Percentiles rank a stretch among this genome's conserved stretches.
phyloP scores from a whole-genome alignment of 2,329 filamentous ascomycete genomes.

The Scytalidium sp. region DNA sequence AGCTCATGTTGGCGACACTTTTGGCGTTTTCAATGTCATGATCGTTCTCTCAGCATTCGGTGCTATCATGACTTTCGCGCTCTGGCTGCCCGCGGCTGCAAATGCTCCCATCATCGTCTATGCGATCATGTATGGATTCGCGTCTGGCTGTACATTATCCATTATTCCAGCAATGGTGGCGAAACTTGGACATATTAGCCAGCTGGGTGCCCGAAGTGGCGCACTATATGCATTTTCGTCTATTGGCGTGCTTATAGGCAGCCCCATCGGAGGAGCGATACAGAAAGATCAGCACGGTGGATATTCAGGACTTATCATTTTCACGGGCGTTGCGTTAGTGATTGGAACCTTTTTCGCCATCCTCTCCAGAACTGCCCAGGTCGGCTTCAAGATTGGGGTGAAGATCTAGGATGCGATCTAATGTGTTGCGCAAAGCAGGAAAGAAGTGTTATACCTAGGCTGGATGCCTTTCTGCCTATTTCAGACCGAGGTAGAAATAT shows the following conservation, averaged over 20 bases:
- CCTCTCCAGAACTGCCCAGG: no score
- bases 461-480: no score
- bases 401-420: no score
- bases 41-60: constrained; percentile 6
- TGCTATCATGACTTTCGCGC: constrained; percentile 46
- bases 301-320: constrained; percentile 56
- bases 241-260: constrained; percentile 61
- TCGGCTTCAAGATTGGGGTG: no score
- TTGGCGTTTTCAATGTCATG: constrained; percentile 47
- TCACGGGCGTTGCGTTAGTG: constrained; percentile 45
- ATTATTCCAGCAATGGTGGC: constrained; percentile 57
- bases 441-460: no score
- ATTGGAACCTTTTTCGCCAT: no score
- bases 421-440: no score
- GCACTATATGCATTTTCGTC: constrained; percentile 59
- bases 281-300: constrained; percentile 44
- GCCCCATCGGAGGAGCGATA: constrained; percentile 62
- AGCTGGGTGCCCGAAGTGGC: constrained; percentile 66
- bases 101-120: constrained; percentile 55
- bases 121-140: constrained; percentile 61
- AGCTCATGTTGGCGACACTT: constrained; percentile 45
- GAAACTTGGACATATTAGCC: constrained; percentile 62
- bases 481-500: no score
- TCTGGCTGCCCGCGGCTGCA: constrained; percentile 58
- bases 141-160: constrained; percentile 44